A percentile compares a stretch with the other conserved stretches of the same genome.
Evolutionary conservation across 768 basidiomycete species (phyloP).

Genomic region (Tremella mesenterica): DNA sequence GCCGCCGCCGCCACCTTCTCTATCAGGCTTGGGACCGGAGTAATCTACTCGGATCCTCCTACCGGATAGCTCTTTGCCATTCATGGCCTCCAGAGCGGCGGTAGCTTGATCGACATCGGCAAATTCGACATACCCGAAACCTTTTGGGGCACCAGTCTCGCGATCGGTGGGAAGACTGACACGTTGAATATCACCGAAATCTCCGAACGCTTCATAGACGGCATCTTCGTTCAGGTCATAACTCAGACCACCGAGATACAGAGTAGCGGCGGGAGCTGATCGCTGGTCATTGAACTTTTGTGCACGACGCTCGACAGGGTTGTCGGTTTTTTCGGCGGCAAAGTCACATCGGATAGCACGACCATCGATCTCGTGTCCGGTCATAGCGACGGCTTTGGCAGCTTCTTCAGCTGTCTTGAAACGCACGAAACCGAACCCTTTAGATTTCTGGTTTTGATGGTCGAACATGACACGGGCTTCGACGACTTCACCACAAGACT

Average conservation of each 20-base stretch:
- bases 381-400: slow-evolving; percentile 66
- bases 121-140: slow-evolving; percentile 96
- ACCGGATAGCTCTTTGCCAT: slow-evolving; percentile 70
- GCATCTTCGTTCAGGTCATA: slow-evolving; percentile 70
- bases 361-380: slow-evolving; percentile 85
- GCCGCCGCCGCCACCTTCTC: slow-evolving; percentile 19
- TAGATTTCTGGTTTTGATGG: slow-evolving; percentile 46
- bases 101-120: slow-evolving; percentile 68
- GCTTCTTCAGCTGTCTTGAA: slow-evolving; percentile 51
- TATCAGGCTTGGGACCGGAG: slow-evolving; percentile 47
- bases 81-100: slow-evolving; percentile 63
- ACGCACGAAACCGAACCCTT: slow-evolving; percentile 54
- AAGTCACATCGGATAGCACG: slow-evolving; percentile 78
- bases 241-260: slow-evolving; percentile 87
- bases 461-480: slow-evolving; percentile 71
- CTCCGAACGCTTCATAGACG: slow-evolving; percentile 82
- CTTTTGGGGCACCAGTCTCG: slow-evolving; percentile 81
- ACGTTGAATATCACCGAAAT: slow-evolving; percentile 72
- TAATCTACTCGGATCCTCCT: slow-evolving; percentile 68
- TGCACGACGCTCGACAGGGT: slow-evolving; percentile 60
- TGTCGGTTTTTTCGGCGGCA: slow-evolving; percentile 53
- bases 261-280: slow-evolving; percentile 59
- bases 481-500: slow-evolving; percentile 75
- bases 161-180: slow-evolving; percentile 88
- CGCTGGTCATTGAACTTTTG: slow-evolving; percentile 64